Evolutionary conservation across 768 basidiomycete species (phyloP).

Genomic region (Boletus vermiculosoides): DNA sequence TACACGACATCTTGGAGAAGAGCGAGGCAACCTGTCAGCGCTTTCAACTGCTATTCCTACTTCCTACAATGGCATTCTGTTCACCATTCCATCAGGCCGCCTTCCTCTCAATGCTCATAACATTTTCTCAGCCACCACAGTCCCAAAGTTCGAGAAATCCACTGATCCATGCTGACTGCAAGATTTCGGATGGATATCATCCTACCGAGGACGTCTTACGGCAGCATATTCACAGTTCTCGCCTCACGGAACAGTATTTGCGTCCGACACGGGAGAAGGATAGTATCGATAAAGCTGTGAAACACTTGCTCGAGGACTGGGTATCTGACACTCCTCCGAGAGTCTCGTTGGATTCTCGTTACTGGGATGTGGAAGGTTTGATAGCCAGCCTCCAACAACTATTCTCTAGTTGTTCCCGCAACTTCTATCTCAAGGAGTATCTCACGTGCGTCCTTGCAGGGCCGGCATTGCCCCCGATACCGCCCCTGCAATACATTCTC

Average conservation of each 20-base stretch:
- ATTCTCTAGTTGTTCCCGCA: constrained; percentile 8
- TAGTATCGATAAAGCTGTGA: background rate
- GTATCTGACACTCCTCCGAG: constrained; percentile 1
- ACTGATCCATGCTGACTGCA: constrained; percentile 2
- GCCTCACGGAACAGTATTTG: background rate
- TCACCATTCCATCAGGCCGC: constrained; percentile 4
- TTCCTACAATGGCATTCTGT: constrained; percentile 20
- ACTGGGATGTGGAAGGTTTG: background rate
- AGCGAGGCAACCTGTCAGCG: background rate
- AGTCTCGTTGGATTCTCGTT: background rate
- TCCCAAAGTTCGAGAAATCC: background rate
- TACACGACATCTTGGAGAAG: background rate
- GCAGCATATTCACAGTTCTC: background rate
- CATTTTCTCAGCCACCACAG: constrained; percentile 21
- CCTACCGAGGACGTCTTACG: background rate
- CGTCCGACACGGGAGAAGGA: background rate
- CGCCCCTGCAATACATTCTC: too few relatives aligned
- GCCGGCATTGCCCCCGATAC: background rate
- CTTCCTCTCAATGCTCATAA: constrained; percentile 30
- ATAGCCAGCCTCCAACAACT: background rate
- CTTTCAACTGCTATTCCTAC: background rate
- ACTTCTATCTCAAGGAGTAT: background rate
- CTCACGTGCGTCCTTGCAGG: background rate
- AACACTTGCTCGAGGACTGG: constrained; percentile 11
- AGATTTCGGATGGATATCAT: constrained; percentile 11